phyloP scores from a whole-genome alignment of 1,284 basidiomycete genomes.

The Amylostereum areolatum region DNA sequence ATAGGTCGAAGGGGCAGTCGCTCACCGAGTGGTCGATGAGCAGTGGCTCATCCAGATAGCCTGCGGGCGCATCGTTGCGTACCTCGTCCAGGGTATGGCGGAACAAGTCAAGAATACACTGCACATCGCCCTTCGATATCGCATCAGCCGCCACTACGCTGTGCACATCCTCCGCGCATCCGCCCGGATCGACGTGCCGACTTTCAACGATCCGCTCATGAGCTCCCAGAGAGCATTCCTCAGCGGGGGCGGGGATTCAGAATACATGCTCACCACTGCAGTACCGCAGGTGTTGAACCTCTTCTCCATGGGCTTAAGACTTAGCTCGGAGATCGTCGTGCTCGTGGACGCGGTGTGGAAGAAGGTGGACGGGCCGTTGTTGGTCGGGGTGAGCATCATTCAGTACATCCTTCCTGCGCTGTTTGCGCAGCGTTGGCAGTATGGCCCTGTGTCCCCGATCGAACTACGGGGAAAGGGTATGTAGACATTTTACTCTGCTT shows the following conservation, averaged over 20 bases:
- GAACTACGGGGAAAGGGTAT: too few relatives aligned
- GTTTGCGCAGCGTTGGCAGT: too few relatives aligned
- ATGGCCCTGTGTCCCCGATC: too few relatives aligned
- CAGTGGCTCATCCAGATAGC: slow-evolving; percentile 49
- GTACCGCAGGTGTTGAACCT: too few relatives aligned
- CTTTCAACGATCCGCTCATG: slow-evolving; percentile 61
- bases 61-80: slow-evolving; percentile 47
- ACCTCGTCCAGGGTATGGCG: slow-evolving; percentile 40
- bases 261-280: too few relatives aligned
- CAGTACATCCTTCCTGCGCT: neutral
- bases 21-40: slow-evolving; percentile 57
- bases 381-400: slow-evolving; percentile 49
- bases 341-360: slow-evolving; percentile 49
- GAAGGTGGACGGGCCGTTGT: slow-evolving; percentile 58
- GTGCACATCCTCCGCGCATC: slow-evolving; percentile 59
- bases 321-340: slow-evolving; percentile 40
- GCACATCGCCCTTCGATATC: slow-evolving; percentile 42
- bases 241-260: too few relatives aligned
- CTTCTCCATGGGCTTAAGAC: too few relatives aligned
- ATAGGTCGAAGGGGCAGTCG: slow-evolving; percentile 64
- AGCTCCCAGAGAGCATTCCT: slow-evolving; percentile 48
- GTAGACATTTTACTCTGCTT: too few relatives aligned
- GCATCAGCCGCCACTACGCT: slow-evolving; percentile 59
- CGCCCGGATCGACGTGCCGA: slow-evolving; percentile 68
- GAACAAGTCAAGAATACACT: slow-evolving; percentile 32